A percentile compares a stretch with the other conserved stretches of the same genome.
These are phyloP conservation scores for Fusarium euwallaceae DNA, from an alignment of 2,329 filamentous ascomycete species.

Conservation along the genomic window DNA sequence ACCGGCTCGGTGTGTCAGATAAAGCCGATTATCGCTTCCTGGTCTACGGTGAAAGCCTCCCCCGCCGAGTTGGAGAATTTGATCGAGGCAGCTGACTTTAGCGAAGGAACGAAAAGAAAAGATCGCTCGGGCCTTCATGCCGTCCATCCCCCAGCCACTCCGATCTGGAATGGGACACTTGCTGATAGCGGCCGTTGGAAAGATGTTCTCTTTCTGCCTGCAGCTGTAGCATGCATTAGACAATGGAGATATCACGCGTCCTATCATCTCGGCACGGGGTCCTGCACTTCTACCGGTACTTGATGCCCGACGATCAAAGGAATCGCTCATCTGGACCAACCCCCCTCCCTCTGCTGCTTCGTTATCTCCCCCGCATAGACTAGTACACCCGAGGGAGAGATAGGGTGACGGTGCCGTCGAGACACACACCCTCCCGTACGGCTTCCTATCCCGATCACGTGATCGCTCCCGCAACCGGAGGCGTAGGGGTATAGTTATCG, in stretches of 20 bases:
- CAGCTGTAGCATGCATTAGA: slow-evolving; percentile 20
- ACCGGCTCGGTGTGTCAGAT: background rate
- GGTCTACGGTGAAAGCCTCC: background rate
- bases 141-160: background rate
- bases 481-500: slow-evolving; percentile 36
- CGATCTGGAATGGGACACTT: background rate
- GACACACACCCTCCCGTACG: slow-evolving; percentile 28
- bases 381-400: slow-evolving; percentile 12
- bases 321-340: background rate
- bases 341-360: background rate
- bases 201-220: background rate
- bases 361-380: slow-evolving; percentile 35
- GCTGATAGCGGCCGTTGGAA: slow-evolving; percentile 15
- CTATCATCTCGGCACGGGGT: slow-evolving; percentile 29
- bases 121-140: background rate
- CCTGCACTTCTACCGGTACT: slow-evolving; percentile 20
- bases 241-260: slow-evolving; percentile 21
- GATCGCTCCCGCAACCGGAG: slow-evolving; percentile 39
- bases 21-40: background rate
- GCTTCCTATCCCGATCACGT: slow-evolving; percentile 33
- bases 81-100: background rate
- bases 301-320: slow-evolving; percentile 29
- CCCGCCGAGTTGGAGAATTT: background rate
- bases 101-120: background rate
- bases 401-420: background rate